Conservation (phyloP, 129 eudicot species). For the Deinandra increscens region DNA sequence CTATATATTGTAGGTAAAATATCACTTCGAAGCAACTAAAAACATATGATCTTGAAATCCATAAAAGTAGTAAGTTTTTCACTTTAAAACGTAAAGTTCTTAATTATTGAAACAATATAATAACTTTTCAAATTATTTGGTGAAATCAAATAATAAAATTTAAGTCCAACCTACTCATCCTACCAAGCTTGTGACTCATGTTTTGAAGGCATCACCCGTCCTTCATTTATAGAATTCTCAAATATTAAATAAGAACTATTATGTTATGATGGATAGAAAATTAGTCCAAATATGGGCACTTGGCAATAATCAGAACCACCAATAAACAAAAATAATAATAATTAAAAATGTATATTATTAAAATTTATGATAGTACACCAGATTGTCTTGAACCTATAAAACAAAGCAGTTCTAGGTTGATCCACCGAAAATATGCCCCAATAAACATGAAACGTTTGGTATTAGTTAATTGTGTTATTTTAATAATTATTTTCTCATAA, state of each 20-base stretch:
- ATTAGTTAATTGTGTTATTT: background rate
- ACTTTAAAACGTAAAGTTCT: background rate
- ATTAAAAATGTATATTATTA: background rate
- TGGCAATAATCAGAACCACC: background rate
- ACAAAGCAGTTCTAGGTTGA: background rate
- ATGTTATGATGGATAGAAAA: background rate
- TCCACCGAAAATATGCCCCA: background rate
- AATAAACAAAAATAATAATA: background rate
- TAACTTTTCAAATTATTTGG: background rate
- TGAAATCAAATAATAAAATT: slow-evolving; percentile 3
- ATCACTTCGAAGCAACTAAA: too few relatives aligned
- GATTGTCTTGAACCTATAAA: background rate
- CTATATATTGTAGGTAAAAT: too few relatives aligned
- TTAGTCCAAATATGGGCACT: background rate
- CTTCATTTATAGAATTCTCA: background rate
- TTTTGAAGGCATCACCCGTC: slow-evolving; percentile 14
- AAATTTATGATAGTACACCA: background rate
- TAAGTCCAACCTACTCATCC: slow-evolving; percentile 23
- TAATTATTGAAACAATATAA: background rate
- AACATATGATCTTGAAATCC: background rate
- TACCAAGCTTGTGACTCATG: slow-evolving; percentile 22
- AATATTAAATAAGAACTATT: background rate
- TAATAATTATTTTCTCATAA: background rate
- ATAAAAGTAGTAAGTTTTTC: background rate
- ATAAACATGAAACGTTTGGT: background rate